Base-by-base conservation (phyloP, 805 yeast species). In the Saturnispora besseyi region DNA sequence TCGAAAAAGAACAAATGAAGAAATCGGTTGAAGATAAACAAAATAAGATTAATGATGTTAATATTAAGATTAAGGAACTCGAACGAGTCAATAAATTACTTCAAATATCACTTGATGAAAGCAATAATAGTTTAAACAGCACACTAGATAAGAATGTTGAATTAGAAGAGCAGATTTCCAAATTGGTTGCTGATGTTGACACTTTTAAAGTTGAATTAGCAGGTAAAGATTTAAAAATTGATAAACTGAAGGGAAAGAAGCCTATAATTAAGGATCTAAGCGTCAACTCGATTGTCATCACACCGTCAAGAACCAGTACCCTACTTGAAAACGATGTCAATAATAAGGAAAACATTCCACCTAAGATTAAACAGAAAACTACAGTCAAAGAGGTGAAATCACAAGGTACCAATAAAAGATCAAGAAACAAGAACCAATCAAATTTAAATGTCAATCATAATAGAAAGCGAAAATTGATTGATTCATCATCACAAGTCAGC, bases 401-500 rank as follows among this genome's bases (percentile, higher is more conserved):
- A 41, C 24, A 22, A 41, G 4, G 3, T 10, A 24, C 5, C 29
- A 37, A 6, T 13, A 37, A 24, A 22, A 5, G 11, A 26, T 3
- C 21, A 11, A 15, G 13, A 41, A 15, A 15, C 24, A 30, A 42
- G 22, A 31, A 11, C 5, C 28, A 22, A 42, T 18, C 13, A 21
- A n/a, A 12, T 18, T 21, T 18, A 8, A 38, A 24, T 13, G 42
- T 29, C 30, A 24, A 18, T 21, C 11, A 38, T 12, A 13, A 34
- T 13, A 45, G 21, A 21, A 51, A 52, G 21, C 43, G 55, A 22
- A 53, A 53, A 40, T 22, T 49, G 5, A 47, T 50, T n/a, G 34
- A 30, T 4, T 46, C 46, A 5, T 48, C 51, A 3, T 50, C 47
- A 30, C 45, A 34, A 8, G n/a, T 38, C 1, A 10, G 11, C 8